These are phyloP conservation scores for Apocynum venetum DNA, from an alignment of 257 asterid genomes.

Conservation along the genomic window DNA sequence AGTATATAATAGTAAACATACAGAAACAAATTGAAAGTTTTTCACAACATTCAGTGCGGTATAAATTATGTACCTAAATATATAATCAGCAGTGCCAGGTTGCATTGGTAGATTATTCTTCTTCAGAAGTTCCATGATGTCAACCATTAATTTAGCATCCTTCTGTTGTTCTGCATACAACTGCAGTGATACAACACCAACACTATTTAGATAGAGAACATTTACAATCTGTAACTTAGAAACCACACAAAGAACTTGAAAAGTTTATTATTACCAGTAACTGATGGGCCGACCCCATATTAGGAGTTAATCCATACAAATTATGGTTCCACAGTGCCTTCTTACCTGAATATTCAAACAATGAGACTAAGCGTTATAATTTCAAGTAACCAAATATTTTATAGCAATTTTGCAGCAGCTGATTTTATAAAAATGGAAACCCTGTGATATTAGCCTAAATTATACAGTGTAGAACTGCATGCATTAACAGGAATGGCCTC, in stretches of 20 bases:
- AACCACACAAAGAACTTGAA: background rate
- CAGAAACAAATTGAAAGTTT: background rate
- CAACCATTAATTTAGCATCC: slow-evolving; percentile 65
- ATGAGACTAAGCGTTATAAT: slow-evolving; percentile 5
- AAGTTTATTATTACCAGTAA: slow-evolving; percentile 51
- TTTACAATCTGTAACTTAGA: background rate
- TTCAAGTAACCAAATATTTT: background rate
- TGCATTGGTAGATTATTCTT: slow-evolving; percentile 66
- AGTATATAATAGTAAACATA: background rate
- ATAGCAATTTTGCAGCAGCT: background rate
- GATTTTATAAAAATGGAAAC: background rate
- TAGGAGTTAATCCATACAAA: slow-evolving; percentile 66
- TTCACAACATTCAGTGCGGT: background rate
- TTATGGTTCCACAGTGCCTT: slow-evolving; percentile 72
- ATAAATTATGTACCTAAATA: slow-evolving; percentile 46
- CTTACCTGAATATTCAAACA: slow-evolving; percentile 49
- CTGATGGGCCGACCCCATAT: slow-evolving; percentile 77
- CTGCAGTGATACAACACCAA: slow-evolving; percentile 48
- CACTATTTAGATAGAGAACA: slow-evolving; percentile 3
- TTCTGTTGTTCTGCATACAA: slow-evolving; percentile 68
- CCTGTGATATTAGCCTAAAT: background rate
- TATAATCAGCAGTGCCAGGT: slow-evolving; percentile 83
- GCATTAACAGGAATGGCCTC: background rate
- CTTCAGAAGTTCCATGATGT: slow-evolving; percentile 62
- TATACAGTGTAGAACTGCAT: background rate